phyloP scores from a whole-genome alignment of 2,329 filamentous ascomycete genomes.

The Botrytis porri region DNA sequence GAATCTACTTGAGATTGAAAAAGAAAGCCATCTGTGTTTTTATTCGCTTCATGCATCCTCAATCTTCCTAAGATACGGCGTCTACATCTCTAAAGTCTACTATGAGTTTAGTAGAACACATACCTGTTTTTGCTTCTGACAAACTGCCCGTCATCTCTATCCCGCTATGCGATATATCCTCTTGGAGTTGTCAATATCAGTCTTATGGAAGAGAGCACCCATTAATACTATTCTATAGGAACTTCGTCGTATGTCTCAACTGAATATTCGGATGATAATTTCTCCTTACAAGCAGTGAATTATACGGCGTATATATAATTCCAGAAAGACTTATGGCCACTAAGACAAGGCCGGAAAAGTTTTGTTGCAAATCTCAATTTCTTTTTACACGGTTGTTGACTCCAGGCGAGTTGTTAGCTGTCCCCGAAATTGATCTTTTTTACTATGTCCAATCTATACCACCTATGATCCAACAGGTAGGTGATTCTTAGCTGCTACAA shows the following conservation, averaged over 20 bases:
- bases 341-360: too few species aligned
- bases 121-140: background rate
- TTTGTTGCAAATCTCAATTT: background rate
- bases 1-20: too few species aligned
- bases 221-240: rapidly evolving
- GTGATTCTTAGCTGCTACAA: background rate
- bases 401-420: background rate
- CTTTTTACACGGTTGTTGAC: background rate
- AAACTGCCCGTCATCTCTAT: background rate
- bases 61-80: background rate
- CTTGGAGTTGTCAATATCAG: background rate
- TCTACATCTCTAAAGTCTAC: background rate
- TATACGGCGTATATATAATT: background rate
- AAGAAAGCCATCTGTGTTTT: background rate
- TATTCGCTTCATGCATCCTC: background rate
- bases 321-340: background rate
- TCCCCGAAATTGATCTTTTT: background rate
- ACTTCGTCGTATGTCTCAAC: background rate
- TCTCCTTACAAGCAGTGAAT: background rate
- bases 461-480: background rate
- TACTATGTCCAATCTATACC: background rate
- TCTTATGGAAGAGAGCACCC: background rate
- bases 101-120: background rate
- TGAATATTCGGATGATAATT: background rate
- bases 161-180: too few species aligned